phyloP scores from a whole-genome alignment of 2,329 filamentous ascomycete genomes.

The Pyricularia sp. region DNA sequence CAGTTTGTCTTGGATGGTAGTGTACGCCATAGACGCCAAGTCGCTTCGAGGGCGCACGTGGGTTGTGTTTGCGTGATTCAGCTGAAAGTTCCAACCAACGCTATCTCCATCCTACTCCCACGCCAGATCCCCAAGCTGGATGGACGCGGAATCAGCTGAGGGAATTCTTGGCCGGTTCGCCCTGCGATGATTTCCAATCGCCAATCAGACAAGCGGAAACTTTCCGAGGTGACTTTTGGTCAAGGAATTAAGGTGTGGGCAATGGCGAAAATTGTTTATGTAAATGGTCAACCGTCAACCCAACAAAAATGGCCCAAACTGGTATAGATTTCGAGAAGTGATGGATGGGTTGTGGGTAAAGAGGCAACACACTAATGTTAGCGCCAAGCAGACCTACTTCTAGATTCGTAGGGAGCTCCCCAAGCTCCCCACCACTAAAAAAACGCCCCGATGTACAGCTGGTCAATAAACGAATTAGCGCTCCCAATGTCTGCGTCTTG shows the following conservation, averaged over 20 bases:
- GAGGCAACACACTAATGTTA: neutral
- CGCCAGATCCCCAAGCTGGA: neutral
- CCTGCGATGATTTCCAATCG: neutral
- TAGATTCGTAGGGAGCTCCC: neutral
- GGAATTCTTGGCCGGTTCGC: neutral
- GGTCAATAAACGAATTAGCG: neutral
- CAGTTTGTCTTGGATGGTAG: neutral
- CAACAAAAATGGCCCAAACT: neutral
- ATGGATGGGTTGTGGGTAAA: neutral
- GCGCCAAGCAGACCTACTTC: neutral
- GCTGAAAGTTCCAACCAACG: neutral
- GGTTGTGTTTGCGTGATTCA: neutral
- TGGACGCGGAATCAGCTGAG: neutral
- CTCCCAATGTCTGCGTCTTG: neutral
- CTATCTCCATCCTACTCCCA: neutral
- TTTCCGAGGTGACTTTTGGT: neutral
- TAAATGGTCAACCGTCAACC: neutral
- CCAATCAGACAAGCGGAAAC: neutral
- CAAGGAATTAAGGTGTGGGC: neutral
- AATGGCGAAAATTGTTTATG: neutral
- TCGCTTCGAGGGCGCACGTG: neutral
- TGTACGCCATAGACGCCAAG: neutral
- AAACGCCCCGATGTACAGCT: neutral
- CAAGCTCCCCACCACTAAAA: neutral
- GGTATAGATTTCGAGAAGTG: neutral